These are phyloP conservation scores for Eutrema heterophyllum DNA, from an alignment of 345 rosid genomes.

Conservation along the genomic window DNA sequence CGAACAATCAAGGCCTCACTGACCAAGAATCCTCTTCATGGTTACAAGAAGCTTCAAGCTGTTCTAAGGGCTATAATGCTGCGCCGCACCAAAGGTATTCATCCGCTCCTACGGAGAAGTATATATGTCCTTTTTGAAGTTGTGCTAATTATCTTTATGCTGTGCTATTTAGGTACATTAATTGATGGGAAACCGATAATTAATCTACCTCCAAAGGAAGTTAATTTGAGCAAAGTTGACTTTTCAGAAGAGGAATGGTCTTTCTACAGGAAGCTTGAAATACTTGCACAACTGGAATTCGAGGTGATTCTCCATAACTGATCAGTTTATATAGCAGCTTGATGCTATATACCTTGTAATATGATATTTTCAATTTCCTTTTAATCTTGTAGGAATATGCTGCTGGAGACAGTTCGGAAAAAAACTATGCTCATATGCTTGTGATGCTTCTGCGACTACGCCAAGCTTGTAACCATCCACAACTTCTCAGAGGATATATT, in stretches of 20 bases:
- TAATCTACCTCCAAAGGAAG: slow-evolving; percentile 65
- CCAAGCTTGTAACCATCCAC: slow-evolving; percentile 92
- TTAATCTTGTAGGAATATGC: slow-evolving; percentile 57
- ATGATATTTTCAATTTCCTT: not conserved
- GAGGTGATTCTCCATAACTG: slow-evolving; percentile 38
- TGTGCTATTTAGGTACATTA: slow-evolving; percentile 53
- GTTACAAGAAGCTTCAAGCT: slow-evolving; percentile 93
- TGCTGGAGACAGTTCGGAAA: slow-evolving; percentile 59
- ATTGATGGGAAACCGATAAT: slow-evolving; percentile 80
- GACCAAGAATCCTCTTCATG: slow-evolving; percentile 48
- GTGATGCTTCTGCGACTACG: slow-evolving; percentile 88
- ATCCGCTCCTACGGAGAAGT: not conserved
- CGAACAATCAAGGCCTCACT: slow-evolving; percentile 51
- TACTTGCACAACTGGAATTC: slow-evolving; percentile 57
- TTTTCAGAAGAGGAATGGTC: slow-evolving; percentile 67
- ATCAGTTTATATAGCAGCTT: not conserved
- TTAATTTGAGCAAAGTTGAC: slow-evolving; percentile 50
- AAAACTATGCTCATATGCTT: slow-evolving; percentile 81
- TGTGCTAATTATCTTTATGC: not conserved
- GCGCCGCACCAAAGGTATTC: slow-evolving; percentile 84
- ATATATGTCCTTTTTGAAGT: not conserved
- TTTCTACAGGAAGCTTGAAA: slow-evolving; percentile 70
- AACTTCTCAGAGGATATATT: slow-evolving; percentile 17
- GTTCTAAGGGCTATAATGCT: slow-evolving; percentile 77
- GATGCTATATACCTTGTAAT: not conserved